These are phyloP conservation scores for Caryopteris hybrid DNA, from an alignment of 305 asterid genomes.

Conservation along the genomic window DNA sequence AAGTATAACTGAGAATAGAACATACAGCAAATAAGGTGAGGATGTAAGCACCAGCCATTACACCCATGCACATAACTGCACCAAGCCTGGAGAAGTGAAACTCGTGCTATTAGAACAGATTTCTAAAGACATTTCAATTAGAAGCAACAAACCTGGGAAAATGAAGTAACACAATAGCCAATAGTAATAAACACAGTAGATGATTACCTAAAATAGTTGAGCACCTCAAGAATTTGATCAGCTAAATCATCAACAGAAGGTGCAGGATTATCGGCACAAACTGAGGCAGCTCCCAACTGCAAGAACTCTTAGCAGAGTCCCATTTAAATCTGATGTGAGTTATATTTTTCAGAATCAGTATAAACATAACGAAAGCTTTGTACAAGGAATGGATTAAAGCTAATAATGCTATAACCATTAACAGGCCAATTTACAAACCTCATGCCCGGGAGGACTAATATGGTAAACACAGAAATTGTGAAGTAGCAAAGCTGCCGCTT, in stretches of 20 bases:
- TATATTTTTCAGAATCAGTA: slow-evolving; percentile 18
- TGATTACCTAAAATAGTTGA: slow-evolving; percentile 70
- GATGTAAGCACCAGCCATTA: slow-evolving; percentile 81
- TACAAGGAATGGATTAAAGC: no score
- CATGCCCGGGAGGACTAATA: slow-evolving; percentile 90
- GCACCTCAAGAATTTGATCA: slow-evolving; percentile 80
- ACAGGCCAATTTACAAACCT: slow-evolving; percentile 59
- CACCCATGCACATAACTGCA: slow-evolving; percentile 94
- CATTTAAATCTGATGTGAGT: slow-evolving; percentile 42
- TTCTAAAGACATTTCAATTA: no score
- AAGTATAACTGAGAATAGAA: slow-evolving; percentile 11
- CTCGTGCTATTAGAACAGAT: slow-evolving; percentile 18
- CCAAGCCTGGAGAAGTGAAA: slow-evolving; percentile 59
- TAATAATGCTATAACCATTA: no score
- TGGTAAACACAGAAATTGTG: slow-evolving; percentile 87
- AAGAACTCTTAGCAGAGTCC: slow-evolving; percentile 70
- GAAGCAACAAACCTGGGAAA: no score
- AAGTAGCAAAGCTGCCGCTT: slow-evolving; percentile 75
- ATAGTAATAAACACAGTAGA: neutral
- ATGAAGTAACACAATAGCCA: no score
- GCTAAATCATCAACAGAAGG: slow-evolving; percentile 74
- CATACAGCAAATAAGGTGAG: slow-evolving; percentile 78
- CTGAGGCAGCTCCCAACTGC: slow-evolving; percentile 93
- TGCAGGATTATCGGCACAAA: slow-evolving; percentile 44
- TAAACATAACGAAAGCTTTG: no score